Base-by-base conservation (phyloP, 1,284 basidiomycete genomes). In the Fomitopsis schrenkii region DNA sequence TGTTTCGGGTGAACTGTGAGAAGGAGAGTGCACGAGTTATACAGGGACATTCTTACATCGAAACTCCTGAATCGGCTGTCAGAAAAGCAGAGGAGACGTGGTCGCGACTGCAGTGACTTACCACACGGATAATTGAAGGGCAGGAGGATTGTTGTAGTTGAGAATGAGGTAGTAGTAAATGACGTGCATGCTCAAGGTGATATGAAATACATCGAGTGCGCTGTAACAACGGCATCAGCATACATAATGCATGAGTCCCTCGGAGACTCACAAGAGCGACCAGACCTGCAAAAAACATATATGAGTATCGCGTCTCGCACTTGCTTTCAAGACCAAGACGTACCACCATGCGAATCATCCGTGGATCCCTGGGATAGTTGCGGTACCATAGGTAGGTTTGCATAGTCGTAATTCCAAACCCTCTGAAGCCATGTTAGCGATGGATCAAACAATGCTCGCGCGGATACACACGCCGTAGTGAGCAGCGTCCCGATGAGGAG, bases 381-480 rank as follows among this genome's bases (percentile, higher is more conserved):
- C 62, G 62, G 41, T 60, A 66, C 1, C 61, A 66, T 26, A 66
- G 50, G 54, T 64, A 64, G 14, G 63, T 66, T 58, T 66, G 64
- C 44, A 63, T 59, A 2, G 63, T 62, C 5, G 64, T 66, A 44
- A 66, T 60, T 4, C 64, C 64, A 36, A 57, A 66, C 3, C 64
- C 64, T 2, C 64, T 65, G 46, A 9, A 7, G 7, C 28, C 15
- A n/a, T 26, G 40, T 14, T 17, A 46, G 17, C 33, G 8, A 44
- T 28, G 35, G 22, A 22, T 22, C 35, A 15, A 19, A 41, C 5
- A 30, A 26, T 6, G 26, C 35, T 36, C 7, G 10, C 35, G 10
- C 10, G 7, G 35, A 36, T 36, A 48, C 64, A 9, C 48, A 65
- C 64, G 63, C 60, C 3, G 62, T 59, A 17, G 64, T 65, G 14